A percentile compares a stretch with the other conserved stretches of the same genome.
Conservation (phyloP, 805 yeast species). For the Clavispora asparagi region DNA sequence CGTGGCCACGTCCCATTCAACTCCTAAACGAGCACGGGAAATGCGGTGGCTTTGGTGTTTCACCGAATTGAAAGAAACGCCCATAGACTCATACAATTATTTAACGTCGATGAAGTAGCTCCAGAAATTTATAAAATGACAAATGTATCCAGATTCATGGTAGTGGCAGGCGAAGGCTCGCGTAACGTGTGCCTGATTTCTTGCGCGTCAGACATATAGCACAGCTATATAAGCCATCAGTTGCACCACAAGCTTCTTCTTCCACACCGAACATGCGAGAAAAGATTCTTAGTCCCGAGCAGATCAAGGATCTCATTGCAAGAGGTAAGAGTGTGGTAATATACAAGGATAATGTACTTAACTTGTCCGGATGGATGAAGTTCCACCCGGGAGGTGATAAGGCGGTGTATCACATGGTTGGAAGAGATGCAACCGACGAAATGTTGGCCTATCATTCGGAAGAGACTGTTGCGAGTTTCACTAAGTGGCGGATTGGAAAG, state of each 20-base stretch:
- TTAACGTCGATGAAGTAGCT: neutral
- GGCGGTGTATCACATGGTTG: constrained; percentile 79
- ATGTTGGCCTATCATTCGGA: constrained; percentile 77
- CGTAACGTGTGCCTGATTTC: neutral
- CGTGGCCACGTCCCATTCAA: neutral
- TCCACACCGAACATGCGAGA: constrained; percentile 1
- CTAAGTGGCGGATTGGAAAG: constrained; percentile 59
- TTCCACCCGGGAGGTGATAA: constrained; percentile 88
- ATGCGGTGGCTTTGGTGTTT: too few species aligned
- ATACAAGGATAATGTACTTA: constrained; percentile 53
- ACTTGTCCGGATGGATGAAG: constrained; percentile 64
- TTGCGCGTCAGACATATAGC: neutral
- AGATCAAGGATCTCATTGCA: constrained; percentile 57
- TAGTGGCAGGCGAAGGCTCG: neutral
- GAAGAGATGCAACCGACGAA: constrained; percentile 87
- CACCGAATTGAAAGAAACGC: too few species aligned
- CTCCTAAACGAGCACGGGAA: neutral
- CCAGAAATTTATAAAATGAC: neutral
- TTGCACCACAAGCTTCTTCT: neutral
- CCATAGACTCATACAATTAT: too few species aligned
- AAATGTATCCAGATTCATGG: neutral
- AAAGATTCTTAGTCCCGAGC: constrained; percentile 17
- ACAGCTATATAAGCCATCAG: neutral
- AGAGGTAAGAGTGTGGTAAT: constrained; percentile 69
- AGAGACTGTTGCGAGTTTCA: constrained; percentile 48